Conservation (phyloP, 176 grass and related monocot species). For the Olyra latifolia region DNA sequence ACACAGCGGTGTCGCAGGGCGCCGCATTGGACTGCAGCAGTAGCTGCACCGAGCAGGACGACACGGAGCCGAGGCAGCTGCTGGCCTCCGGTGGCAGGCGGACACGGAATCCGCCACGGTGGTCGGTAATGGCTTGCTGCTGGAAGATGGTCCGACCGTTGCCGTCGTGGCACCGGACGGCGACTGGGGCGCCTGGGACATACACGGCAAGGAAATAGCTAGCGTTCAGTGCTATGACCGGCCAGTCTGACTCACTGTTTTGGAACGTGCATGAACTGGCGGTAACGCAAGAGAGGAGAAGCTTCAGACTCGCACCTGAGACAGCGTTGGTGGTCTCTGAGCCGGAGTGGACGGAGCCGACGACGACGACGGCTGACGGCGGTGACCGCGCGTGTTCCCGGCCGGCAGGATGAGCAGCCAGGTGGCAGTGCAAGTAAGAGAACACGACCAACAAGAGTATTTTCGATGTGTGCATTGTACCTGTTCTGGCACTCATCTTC, state of each 20-base stretch:
- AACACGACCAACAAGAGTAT: conserved; percentile 1
- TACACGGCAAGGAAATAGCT: neutral
- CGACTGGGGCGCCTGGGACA: neutral
- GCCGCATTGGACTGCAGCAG: neutral
- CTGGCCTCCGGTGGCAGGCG: neutral
- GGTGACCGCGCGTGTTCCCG: neutral
- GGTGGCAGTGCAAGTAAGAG: conserved; percentile 21
- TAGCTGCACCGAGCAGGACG: conserved; percentile 25
- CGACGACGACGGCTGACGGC: neutral
- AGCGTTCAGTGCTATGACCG: neutral
- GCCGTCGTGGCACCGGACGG: conserved; percentile 32
- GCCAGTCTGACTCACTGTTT: too few relatives aligned
- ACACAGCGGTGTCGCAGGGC: neutral
- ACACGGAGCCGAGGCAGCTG: neutral
- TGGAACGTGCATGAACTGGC: neutral
- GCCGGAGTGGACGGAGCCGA: conserved; percentile 23
- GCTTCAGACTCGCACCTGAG: conserved; percentile 30
- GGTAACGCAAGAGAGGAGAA: too few relatives aligned
- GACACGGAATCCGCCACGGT: conserved; percentile 15
- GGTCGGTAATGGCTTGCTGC: conserved; percentile 12
- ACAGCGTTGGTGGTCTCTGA: neutral
- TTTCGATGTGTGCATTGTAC: neutral
- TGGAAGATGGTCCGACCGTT: neutral
- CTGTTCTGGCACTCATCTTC: neutral
- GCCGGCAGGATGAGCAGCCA: conserved; percentile 4